Conservation (phyloP, 768 basidiomycete genomes). For the Neoboletus magnificus region DNA sequence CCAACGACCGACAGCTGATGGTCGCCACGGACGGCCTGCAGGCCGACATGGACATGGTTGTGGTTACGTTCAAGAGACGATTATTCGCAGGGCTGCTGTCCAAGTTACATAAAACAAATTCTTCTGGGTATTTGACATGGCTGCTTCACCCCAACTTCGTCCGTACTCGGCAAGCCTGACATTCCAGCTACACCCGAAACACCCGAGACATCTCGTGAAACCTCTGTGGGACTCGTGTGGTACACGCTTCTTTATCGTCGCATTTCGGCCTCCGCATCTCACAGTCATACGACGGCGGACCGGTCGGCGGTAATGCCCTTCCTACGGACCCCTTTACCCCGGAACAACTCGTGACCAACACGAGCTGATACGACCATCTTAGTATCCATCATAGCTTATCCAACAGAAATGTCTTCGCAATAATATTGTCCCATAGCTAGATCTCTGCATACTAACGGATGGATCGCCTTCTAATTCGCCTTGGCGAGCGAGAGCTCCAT, state of each 20-base stretch:
- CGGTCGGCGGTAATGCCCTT: background rate
- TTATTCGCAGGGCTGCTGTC: constrained; percentile 14
- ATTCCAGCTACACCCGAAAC: background rate
- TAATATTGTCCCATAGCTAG: background rate
- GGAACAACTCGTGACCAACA: constrained; percentile 2
- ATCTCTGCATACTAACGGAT: background rate
- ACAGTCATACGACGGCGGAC: constrained; percentile 1
- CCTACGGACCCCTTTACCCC: background rate
- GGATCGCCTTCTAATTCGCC: constrained; percentile 5
- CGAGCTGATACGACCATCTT: background rate
- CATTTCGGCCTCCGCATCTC: constrained; percentile 15
- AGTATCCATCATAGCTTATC: background rate
- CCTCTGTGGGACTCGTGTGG: background rate
- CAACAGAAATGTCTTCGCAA: background rate
- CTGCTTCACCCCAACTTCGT: background rate
- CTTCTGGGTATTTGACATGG: background rate
- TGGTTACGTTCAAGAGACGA: constrained; percentile 22
- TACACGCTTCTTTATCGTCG: background rate
- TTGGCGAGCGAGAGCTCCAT: constrained; percentile 58
- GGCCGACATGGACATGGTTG: constrained; percentile 32
- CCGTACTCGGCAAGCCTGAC: background rate
- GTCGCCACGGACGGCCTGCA: constrained; percentile 27
- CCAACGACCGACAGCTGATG: constrained; percentile 21
- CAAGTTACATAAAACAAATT: constrained; percentile 26
- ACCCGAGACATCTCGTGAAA: constrained; percentile 15